These are phyloP conservation scores for Ceratobasidium theobromae DNA, from an alignment of 1,284 basidiomycete species.

Conservation along the genomic window DNA sequence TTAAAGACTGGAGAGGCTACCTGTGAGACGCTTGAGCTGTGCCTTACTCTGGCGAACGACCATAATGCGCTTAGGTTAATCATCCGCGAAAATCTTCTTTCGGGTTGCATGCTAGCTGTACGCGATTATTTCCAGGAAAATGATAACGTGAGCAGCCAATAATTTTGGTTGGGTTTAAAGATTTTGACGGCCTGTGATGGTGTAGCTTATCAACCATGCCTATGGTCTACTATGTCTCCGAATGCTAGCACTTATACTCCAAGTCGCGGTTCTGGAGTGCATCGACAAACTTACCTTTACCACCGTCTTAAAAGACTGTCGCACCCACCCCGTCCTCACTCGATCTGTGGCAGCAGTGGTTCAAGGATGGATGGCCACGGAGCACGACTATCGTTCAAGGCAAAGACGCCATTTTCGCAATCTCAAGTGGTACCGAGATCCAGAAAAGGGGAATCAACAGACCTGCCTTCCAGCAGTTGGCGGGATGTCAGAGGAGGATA, in stretches of 20 bases:
- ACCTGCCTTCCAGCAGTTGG: not conserved
- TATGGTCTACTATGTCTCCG: not conserved
- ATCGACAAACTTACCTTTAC: not conserved
- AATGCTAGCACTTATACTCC: not conserved
- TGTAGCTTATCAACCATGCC: not conserved
- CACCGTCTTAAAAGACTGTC: not conserved
- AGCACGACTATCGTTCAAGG: not conserved
- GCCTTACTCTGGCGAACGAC: not conserved
- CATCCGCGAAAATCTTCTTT: not conserved
- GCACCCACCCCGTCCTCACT: not conserved
- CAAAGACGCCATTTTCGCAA: not conserved
- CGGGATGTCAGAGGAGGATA: not conserved
- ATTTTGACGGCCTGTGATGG: not conserved
- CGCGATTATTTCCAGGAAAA: not conserved
- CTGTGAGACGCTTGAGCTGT: not conserved
- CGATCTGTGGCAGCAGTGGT: not conserved
- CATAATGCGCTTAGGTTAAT: not conserved
- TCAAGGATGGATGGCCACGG: not conserved
- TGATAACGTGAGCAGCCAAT: not conserved
- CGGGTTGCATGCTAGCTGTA: not conserved
- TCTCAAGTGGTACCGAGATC: not conserved
- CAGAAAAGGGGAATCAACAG: not conserved
- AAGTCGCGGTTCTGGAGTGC: not conserved
- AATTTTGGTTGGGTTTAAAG: too few relatives aligned
- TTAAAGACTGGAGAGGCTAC: not conserved